Conservation (phyloP, 2,329 filamentous ascomycete genomes). For the Pyricularia pennisetigena region DNA sequence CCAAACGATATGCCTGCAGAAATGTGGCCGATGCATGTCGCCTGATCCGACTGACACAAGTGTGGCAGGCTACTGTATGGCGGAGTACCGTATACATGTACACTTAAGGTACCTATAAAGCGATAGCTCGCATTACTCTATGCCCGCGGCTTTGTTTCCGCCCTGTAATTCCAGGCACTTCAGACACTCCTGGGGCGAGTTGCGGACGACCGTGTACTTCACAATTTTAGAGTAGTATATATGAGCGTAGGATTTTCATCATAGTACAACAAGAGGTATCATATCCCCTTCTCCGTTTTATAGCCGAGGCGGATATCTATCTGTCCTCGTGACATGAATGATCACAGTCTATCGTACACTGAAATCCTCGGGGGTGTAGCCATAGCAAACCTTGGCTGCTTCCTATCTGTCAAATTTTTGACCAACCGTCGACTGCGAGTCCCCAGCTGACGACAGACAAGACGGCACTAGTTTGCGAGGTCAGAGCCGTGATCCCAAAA, state of each 20-base stretch:
- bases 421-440: neutral
- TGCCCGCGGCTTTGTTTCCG: neutral
- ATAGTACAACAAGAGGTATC: neutral
- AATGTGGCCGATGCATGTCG: neutral
- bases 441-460: neutral
- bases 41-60: too few relatives aligned
- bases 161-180: neutral
- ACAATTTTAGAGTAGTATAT: neutral
- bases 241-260: neutral
- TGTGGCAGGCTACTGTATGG: too few relatives aligned
- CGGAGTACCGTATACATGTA: neutral
- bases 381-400: neutral
- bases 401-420: neutral
- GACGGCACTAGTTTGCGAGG: neutral
- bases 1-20: neutral
- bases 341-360: neutral
- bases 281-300: neutral
- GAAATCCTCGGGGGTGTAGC: neutral
- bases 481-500: neutral
- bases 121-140: neutral
- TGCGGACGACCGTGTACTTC: neutral
- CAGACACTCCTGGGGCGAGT: neutral
- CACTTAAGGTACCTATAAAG: neutral
- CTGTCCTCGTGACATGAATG: neutral
- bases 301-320: neutral